Evolutionary conservation across 2,329 filamentous ascomycete species (phyloP).

Genomic region (Phaeosphaeriaceae sp.): DNA sequence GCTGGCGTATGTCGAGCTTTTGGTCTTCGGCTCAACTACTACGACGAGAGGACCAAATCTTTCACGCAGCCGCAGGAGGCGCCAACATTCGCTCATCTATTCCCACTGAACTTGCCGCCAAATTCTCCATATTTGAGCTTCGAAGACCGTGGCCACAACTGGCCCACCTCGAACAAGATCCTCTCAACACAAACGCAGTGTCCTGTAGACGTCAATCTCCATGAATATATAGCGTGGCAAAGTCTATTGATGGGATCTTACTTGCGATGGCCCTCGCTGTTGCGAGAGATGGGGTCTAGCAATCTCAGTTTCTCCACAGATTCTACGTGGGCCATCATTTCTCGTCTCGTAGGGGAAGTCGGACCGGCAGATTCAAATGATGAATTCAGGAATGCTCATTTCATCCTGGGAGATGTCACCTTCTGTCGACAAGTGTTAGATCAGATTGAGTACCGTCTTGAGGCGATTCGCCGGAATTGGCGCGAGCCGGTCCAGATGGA

Average conservation of each 20-base stretch:
- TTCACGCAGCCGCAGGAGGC: slow-evolving; percentile 49
- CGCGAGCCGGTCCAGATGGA: slow-evolving; percentile 67
- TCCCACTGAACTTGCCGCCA: slow-evolving; percentile 47
- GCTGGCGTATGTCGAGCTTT: slow-evolving; percentile 55
- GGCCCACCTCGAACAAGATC: slow-evolving; percentile 62
- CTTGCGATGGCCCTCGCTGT: slow-evolving; percentile 57
- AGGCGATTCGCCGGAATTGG: slow-evolving; percentile 62
- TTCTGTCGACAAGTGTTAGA: slow-evolving; percentile 61
- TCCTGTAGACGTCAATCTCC: slow-evolving; percentile 54
- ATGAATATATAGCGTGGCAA: slow-evolving; percentile 64
- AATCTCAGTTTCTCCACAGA: slow-evolving; percentile 67
- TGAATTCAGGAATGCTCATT: slow-evolving; percentile 57
- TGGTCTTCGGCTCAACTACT: slow-evolving; percentile 58
- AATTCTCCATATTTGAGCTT: slow-evolving; percentile 49
- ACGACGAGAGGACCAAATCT: slow-evolving; percentile 47
- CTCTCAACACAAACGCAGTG: slow-evolving; percentile 60
- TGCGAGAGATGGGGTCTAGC: slow-evolving; percentile 60
- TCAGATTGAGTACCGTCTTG: slow-evolving; percentile 57
- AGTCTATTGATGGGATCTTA: slow-evolving; percentile 55
- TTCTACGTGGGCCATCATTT: slow-evolving; percentile 58
- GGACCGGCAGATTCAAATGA: slow-evolving; percentile 55
- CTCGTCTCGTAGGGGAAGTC: slow-evolving; percentile 61
- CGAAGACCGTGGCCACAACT: slow-evolving; percentile 30
- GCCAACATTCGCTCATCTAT: slow-evolving; percentile 57
- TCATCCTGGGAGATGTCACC: slow-evolving; percentile 54